Evolutionary conservation across 148 eudicot genomes (phyloP).

Genomic region (Dysphania ambrosioides): DNA sequence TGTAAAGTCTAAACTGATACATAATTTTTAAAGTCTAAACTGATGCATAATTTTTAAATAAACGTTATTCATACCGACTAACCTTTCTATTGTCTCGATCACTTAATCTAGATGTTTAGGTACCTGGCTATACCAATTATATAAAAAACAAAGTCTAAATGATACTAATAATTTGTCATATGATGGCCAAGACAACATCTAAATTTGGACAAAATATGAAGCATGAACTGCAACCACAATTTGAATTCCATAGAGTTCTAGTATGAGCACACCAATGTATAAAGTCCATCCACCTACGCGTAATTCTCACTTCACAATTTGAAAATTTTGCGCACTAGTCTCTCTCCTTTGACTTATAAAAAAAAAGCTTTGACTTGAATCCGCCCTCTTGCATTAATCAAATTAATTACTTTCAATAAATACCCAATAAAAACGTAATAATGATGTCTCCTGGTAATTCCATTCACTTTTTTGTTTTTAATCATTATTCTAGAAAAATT

Average conservation of each 20-base stretch:
- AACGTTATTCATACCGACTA: too few species aligned
- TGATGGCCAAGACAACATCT: not conserved
- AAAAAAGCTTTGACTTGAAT: not conserved
- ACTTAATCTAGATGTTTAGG: too few species aligned
- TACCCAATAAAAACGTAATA: not conserved
- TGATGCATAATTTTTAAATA: too few species aligned
- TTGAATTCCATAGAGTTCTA: not conserved
- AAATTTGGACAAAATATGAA: not conserved
- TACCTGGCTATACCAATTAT: too few species aligned
- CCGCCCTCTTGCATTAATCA: too few species aligned
- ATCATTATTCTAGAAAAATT: not conserved
- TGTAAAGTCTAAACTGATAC: too few species aligned
- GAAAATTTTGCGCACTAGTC: not conserved
- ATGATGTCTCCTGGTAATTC: slow-evolving; percentile 26
- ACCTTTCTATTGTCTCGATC: too few species aligned
- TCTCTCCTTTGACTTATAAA: not conserved
- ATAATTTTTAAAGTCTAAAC: too few species aligned
- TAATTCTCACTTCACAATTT: not conserved
- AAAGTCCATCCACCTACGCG: not conserved
- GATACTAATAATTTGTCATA: too few species aligned
- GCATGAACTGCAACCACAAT: not conserved
- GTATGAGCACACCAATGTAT: not conserved
- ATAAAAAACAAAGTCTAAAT: too few species aligned
- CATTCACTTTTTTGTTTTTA: not conserved
- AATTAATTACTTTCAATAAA: too few species aligned